phyloP scores from a whole-genome alignment of 2,329 filamentous ascomycete species.

The Sarocladium brachiariae region DNA sequence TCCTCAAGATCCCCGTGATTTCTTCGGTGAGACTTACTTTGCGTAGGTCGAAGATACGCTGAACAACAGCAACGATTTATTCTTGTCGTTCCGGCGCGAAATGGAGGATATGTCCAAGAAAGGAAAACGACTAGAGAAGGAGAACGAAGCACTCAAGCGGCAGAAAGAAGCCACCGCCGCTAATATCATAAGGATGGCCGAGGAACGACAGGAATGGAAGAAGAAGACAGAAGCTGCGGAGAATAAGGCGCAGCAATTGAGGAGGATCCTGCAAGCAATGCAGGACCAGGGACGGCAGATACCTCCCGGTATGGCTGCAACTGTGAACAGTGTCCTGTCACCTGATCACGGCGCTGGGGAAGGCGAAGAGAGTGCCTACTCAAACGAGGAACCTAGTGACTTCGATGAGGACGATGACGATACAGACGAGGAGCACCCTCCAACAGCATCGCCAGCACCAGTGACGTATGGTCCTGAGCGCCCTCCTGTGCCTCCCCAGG shows the following conservation, averaged over 20 bases:
- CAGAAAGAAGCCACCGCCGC: slow-evolving; percentile 91
- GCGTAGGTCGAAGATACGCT: slow-evolving; percentile 90
- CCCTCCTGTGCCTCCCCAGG: slow-evolving; percentile 29
- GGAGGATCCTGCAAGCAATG: slow-evolving; percentile 93
- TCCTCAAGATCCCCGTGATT: too few relatives aligned
- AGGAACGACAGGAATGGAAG: slow-evolving; percentile 79
- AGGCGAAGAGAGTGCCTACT: slow-evolving; percentile 10
- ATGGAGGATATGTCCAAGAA: slow-evolving; percentile 99
- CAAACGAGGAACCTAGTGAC: slow-evolving; percentile 53
- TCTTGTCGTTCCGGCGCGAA: slow-evolving; percentile 93
- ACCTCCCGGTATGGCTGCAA: slow-evolving; percentile 55
- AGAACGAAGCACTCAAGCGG: slow-evolving; percentile 83
- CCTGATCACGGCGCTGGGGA: slow-evolving; percentile 36
- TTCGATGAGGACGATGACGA: slow-evolving; percentile 58
- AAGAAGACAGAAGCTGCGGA: slow-evolving; percentile 49
- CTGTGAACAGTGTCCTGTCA: slow-evolving; percentile 53
- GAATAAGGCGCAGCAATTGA: slow-evolving; percentile 85
- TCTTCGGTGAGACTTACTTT: too few relatives aligned
- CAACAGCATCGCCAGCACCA: slow-evolving; percentile 21
- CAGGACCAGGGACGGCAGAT: slow-evolving; percentile 84
- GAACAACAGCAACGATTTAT: slow-evolving; percentile 96
- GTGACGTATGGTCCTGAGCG: slow-evolving; percentile 42
- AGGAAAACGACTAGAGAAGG: slow-evolving; percentile 92
- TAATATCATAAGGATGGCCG: slow-evolving; percentile 95
- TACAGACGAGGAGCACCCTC: slow-evolving; percentile 44